phyloP scores from a whole-genome alignment of 78 protist genomes.

The Dictyostelium brefeldianum region DNA sequence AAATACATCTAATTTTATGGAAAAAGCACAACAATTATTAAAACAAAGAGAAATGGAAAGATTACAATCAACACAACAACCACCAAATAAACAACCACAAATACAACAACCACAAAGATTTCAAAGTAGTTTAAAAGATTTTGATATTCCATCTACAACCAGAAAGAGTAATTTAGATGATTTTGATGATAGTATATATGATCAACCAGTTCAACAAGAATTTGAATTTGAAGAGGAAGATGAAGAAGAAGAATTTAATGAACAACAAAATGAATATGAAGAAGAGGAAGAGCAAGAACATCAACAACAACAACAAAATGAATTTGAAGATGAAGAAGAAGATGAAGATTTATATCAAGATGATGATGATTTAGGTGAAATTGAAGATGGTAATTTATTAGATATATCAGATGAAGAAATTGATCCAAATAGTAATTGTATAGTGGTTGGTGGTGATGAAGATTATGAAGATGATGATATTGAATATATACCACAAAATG shows the following conservation, averaged over 20 bases:
- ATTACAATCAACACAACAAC: slow-evolving; percentile 5
- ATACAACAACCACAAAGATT: slow-evolving; percentile 3
- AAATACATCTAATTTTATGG: neutral
- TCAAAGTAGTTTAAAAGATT: slow-evolving; percentile 17
- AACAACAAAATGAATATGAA: neutral
- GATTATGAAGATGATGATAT: slow-evolving; percentile 42
- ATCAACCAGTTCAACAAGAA: slow-evolving; percentile 38
- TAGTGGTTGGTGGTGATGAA: neutral
- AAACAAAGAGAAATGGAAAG: slow-evolving; percentile 51
- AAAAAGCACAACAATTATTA: slow-evolving; percentile 46
- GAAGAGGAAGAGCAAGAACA: neutral
- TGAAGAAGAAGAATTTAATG: slow-evolving; percentile 11
- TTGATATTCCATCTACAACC: slow-evolving; percentile 14
- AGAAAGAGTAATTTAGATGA: slow-evolving; percentile 30
- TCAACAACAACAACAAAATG: neutral
- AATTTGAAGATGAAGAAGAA: neutral
- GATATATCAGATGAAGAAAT: slow-evolving; percentile 10
- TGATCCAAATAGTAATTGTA: neutral
- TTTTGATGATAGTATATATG: neutral
- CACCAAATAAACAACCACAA: neutral
- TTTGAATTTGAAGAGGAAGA: slow-evolving; percentile 27
- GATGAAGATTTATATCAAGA: neutral
- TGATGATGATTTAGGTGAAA: neutral
- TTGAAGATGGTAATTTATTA: slow-evolving; percentile 23
- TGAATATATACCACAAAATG: slow-evolving; percentile 39